These are phyloP conservation scores for Fraxinus americana DNA, from an alignment of 257 asterid genomes.

Conservation along the genomic window DNA sequence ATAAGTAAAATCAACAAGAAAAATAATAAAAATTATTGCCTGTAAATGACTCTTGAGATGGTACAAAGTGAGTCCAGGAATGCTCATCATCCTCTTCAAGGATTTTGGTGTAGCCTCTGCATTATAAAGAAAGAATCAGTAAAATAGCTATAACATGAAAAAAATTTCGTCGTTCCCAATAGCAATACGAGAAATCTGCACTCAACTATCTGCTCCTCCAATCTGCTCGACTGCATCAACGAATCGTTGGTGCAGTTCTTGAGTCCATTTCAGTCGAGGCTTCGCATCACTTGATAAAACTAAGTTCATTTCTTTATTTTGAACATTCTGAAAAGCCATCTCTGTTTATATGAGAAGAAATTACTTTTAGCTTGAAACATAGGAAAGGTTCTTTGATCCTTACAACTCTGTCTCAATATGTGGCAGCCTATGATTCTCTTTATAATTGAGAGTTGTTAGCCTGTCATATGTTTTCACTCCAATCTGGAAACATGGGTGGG, in stretches of 20 bases:
- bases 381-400: slow-evolving; percentile 23
- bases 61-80: slow-evolving; percentile 84
- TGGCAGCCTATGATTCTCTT: slow-evolving; percentile 41
- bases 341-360: slow-evolving; percentile 24
- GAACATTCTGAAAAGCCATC: slow-evolving; percentile 57
- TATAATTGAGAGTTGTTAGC: slow-evolving; percentile 67
- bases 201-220: slow-evolving; percentile 88
- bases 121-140: slow-evolving; percentile 14
- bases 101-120: slow-evolving; percentile 98
- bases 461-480: slow-evolving; percentile 82
- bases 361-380: slow-evolving; percentile 30
- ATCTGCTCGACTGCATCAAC: slow-evolving; percentile 69
- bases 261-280: slow-evolving; percentile 93
- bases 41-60: slow-evolving; percentile 98
- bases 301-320: slow-evolving; percentile 55
- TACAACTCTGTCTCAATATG: slow-evolving; percentile 35
- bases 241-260: slow-evolving; percentile 71
- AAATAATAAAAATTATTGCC: slow-evolving; percentile 37
- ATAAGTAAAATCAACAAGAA: slow-evolving; percentile 2
- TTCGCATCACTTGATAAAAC: slow-evolving; percentile 83
- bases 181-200: background rate
- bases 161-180: background rate
- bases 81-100: slow-evolving; percentile 90
- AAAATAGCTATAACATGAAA: background rate
- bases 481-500: slow-evolving; percentile 80